A percentile compares a stretch with the other conserved stretches of the same genome.
Evolutionary conservation across 495 filamentous ascomycete species (phyloP).

Genomic region (Penicillium bialowiezense): DNA sequence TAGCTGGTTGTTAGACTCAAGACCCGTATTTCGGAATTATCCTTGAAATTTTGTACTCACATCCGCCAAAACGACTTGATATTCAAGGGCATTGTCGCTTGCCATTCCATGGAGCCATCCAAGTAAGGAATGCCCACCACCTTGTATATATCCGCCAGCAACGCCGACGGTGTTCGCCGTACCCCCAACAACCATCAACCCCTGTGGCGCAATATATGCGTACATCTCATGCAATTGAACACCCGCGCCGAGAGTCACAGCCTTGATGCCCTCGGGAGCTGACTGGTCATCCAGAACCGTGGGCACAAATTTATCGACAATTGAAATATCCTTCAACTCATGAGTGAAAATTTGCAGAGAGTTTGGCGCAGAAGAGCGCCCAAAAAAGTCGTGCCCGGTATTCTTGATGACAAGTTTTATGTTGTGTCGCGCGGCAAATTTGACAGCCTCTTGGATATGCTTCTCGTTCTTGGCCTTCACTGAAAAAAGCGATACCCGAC

Average conservation of each 20-base stretch:
- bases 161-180: slow-evolving; percentile 20
- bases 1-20: slow-evolving; percentile 12
- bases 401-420: slow-evolving; percentile 54
- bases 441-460: slow-evolving; percentile 38
- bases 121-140: slow-evolving; percentile 53
- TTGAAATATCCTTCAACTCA: slow-evolving; percentile 39
- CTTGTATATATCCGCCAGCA: slow-evolving; percentile 53
- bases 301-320: slow-evolving; percentile 18
- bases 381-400: slow-evolving; percentile 54
- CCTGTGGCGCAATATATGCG: slow-evolving; percentile 21
- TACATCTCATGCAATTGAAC: slow-evolving; percentile 45
- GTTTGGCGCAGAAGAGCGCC: slow-evolving; percentile 52
- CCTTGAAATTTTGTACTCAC: no score
- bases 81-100: slow-evolving; percentile 35
- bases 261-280: slow-evolving; percentile 22
- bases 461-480: slow-evolving; percentile 21
- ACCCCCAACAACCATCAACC: slow-evolving; percentile 13
- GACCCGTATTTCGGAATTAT: no score
- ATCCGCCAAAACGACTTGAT: slow-evolving; percentile 30
- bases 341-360: slow-evolving; percentile 54
- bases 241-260: slow-evolving; percentile 50
- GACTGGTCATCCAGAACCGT: slow-evolving; percentile 5
- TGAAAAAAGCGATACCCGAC: slow-evolving; percentile 38
- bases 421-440: slow-evolving; percentile 28
- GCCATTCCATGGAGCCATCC: slow-evolving; percentile 31